phyloP scores from a whole-genome alignment of 208 protist species.

The Porcisia hertigi region DNA sequence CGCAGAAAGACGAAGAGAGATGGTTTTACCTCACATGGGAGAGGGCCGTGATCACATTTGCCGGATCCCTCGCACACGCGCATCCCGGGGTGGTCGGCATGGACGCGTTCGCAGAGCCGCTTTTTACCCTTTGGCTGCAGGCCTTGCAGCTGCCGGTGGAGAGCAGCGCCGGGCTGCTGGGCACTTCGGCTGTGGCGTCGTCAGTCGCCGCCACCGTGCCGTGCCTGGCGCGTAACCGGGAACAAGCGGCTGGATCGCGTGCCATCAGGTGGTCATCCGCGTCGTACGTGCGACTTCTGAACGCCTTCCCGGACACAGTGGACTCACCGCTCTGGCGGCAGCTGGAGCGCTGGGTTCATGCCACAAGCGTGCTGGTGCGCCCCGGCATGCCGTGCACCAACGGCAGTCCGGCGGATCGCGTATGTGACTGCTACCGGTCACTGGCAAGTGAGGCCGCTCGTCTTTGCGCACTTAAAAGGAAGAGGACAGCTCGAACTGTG shows the following conservation, averaged over 20 bases:
- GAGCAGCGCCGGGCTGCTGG: slow-evolving; percentile 14
- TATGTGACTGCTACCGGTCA: slow-evolving; percentile 45
- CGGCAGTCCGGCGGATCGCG: slow-evolving; percentile 16
- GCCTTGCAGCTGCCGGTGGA: slow-evolving; percentile 44
- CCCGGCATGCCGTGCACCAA: slow-evolving; percentile 37
- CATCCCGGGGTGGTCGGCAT: slow-evolving; percentile 53
- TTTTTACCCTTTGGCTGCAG: slow-evolving; percentile 61
- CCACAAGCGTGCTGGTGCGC: slow-evolving; percentile 69
- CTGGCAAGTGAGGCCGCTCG: slow-evolving; percentile 33
- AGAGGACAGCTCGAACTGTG: not conserved
- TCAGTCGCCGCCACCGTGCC: slow-evolving; percentile 13
- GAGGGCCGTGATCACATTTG: slow-evolving; percentile 31
- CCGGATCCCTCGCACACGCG: slow-evolving; percentile 33
- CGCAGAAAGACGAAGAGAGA: too few relatives aligned
- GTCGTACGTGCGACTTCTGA: slow-evolving; percentile 23
- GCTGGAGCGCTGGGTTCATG: slow-evolving; percentile 72
- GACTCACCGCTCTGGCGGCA: slow-evolving; percentile 78
- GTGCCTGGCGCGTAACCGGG: slow-evolving; percentile 7
- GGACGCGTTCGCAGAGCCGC: slow-evolving; percentile 66
- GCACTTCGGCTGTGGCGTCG: slow-evolving; percentile 5
- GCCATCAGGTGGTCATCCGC: not conserved
- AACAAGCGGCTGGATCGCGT: not conserved
- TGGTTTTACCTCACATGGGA: slow-evolving; percentile 36
- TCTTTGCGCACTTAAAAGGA: not conserved
- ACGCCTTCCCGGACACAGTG: slow-evolving; percentile 25